Evolutionary conservation across 1,139 yeast species (phyloP).

Genomic region (Candida tetrigidarum): DNA sequence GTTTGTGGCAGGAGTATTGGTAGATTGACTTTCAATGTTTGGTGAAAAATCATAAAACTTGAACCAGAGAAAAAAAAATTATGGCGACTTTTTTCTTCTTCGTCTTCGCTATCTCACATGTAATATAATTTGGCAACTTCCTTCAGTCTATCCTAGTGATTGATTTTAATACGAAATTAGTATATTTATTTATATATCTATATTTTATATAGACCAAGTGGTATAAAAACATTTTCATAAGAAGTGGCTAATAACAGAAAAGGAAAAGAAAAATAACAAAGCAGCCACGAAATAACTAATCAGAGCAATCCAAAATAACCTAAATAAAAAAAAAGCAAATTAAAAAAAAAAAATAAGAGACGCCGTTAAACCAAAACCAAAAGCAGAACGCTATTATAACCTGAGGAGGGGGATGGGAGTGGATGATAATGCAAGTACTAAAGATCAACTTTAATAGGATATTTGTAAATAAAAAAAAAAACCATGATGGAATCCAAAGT

Average conservation of each 20-base stretch:
- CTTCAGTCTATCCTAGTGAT: too few species aligned
- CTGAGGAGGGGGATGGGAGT: background rate
- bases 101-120: background rate
- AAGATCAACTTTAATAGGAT: constrained; percentile 1
- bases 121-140: background rate
- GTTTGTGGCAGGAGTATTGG: background rate
- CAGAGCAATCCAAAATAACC: background rate
- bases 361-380: background rate
- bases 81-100: too few species aligned
- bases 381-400: background rate
- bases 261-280: background rate
- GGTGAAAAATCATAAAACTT: background rate
- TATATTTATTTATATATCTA: background rate
- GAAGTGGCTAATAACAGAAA: too few species aligned
- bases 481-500: background rate
- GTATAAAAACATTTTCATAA: background rate
- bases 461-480: background rate
- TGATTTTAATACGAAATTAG: background rate
- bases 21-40: background rate
- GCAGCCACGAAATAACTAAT: background rate
- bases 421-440: background rate
- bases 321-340: background rate
- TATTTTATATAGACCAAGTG: background rate
- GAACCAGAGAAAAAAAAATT: background rate
- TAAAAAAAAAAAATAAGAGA: too few species aligned